Evolutionary conservation across 176 grass and related monocot genomes (phyloP).

Genomic region (Elaeis guineensis): DNA sequence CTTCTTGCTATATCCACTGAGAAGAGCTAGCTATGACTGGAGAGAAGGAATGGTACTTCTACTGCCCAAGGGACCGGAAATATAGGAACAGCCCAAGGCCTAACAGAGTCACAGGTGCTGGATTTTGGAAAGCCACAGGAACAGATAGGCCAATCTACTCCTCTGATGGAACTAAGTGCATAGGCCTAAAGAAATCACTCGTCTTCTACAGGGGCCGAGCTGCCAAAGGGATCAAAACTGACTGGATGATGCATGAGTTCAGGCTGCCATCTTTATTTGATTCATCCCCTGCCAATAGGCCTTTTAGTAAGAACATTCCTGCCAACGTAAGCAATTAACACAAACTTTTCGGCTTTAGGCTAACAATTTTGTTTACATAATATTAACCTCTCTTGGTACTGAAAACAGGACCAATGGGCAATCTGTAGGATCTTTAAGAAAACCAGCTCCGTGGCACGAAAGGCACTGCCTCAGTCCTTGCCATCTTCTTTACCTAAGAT

Average conservation of each 20-base stretch:
- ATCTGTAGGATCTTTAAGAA: constrained; percentile 7
- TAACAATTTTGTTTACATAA: too few relatives aligned
- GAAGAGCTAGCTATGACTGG: neutral
- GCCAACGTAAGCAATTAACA: too few relatives aligned
- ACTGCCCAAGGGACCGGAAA: neutral
- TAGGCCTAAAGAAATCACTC: constrained; percentile 15
- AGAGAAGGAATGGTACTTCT: constrained; percentile 19
- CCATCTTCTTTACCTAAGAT: too few relatives aligned
- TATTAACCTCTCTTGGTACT: too few relatives aligned
- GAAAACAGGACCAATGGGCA: neutral
- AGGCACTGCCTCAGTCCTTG: neutral
- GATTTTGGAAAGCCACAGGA: constrained; percentile 14
- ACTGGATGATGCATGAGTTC: constrained; percentile 20
- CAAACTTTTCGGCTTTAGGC: too few relatives aligned
- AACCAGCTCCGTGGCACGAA: neutral
- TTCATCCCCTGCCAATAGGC: too few relatives aligned
- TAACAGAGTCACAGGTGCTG: neutral
- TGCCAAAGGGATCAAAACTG: constrained; percentile 9
- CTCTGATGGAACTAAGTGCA: neutral
- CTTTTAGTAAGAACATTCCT: too few relatives aligned
- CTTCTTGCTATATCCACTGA: too few relatives aligned
- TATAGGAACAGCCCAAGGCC: constrained; percentile 14
- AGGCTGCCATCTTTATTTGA: neutral
- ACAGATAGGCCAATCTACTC: neutral
- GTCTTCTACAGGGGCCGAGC: constrained; percentile 12